phyloP scores from a whole-genome alignment of 805 yeast genomes.

The Yamadazyma paraphyllophila region DNA sequence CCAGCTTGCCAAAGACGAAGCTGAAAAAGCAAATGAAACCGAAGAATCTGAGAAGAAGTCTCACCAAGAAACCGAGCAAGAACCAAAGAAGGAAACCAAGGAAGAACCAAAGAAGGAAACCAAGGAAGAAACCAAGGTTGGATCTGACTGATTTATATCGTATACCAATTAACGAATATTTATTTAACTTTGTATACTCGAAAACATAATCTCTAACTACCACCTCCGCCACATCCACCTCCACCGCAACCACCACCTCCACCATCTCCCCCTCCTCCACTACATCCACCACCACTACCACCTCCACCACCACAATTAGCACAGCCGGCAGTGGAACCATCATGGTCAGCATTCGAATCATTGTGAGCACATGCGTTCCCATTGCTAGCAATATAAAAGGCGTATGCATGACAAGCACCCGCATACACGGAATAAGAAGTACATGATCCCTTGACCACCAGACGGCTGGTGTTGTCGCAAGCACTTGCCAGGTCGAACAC shows the following conservation, averaged over 20 bases:
- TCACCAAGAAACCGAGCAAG: not conserved
- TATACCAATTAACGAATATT: too few relatives aligned
- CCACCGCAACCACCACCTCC: not conserved
- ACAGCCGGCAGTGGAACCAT: not conserved
- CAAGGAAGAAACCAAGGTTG: not conserved
- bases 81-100: not conserved
- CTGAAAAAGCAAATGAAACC: not conserved
- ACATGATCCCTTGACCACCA: not conserved
- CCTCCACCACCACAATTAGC: constrained; percentile 1
- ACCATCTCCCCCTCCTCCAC: not conserved
- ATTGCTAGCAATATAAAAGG: not conserved
- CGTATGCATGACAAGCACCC: not conserved
- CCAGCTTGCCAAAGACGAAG: constrained; percentile 18
- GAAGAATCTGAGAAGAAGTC: not conserved
- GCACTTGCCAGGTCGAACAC: constrained; percentile 2
- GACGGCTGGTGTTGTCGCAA: not conserved
- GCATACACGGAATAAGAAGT: not conserved
- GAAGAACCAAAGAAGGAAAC: not conserved
- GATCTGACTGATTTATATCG: too few relatives aligned
- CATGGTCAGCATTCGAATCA: not conserved
- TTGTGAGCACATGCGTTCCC: not conserved
- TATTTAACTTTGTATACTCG: too few relatives aligned
- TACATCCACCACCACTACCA: not conserved
- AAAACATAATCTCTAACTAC: not conserved
- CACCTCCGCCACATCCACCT: constrained; percentile 1